Conservation (phyloP, 768 basidiomycete species). For the Trametes maxima region DNA sequence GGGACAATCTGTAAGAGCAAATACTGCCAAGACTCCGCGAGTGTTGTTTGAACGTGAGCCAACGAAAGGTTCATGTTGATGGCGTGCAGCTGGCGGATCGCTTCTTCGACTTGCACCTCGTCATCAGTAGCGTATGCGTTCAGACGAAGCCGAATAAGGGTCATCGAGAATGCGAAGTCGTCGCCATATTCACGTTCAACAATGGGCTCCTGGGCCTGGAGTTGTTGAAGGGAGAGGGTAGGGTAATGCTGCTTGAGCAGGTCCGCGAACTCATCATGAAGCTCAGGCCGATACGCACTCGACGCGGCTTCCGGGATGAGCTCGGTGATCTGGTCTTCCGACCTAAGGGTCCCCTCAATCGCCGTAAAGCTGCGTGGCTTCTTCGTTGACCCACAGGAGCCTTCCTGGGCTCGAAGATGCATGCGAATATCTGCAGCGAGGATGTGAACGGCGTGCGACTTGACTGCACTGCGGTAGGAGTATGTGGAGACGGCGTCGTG, state of each 20-base stretch:
- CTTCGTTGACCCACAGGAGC: constrained; percentile 30
- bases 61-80: constrained; percentile 90
- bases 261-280: constrained; percentile 64
- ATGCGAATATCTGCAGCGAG: constrained; percentile 75
- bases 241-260: constrained; percentile 55
- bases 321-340: constrained; percentile 65
- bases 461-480: constrained; percentile 69
- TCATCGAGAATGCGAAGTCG: constrained; percentile 70
- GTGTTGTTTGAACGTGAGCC: constrained; percentile 71
- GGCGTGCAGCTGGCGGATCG: constrained; percentile 62
- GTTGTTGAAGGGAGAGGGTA: constrained; percentile 62
- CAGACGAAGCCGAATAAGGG: constrained; percentile 61
- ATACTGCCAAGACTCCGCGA: constrained; percentile 78
- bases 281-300: constrained; percentile 68
- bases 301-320: constrained; percentile 69
- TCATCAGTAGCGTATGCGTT: constrained; percentile 49
- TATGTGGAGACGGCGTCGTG: constrained; percentile 65
- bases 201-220: constrained; percentile 62
- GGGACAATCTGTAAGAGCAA: constrained; percentile 66
- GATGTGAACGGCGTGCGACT: constrained; percentile 75
- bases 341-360: constrained; percentile 58
- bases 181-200: constrained; percentile 80
- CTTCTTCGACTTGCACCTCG: constrained; percentile 46
- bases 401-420: constrained; percentile 43
- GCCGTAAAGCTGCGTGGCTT: constrained; percentile 64